Evolutionary conservation across 2,329 filamentous ascomycete species (phyloP).

Genomic region (Ceratocystis harringtonii): DNA sequence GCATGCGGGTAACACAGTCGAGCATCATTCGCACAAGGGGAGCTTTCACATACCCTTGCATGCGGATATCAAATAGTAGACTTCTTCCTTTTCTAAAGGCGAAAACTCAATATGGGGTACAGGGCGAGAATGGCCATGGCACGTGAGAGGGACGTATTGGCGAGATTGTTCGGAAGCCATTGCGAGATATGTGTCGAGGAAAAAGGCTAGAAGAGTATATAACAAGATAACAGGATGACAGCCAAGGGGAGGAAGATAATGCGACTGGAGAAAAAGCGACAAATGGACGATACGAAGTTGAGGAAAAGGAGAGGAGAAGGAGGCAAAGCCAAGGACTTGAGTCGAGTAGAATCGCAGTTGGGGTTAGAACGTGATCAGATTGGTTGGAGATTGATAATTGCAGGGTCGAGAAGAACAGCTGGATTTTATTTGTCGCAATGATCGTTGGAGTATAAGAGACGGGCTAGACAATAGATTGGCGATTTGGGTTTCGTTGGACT

Average conservation of each 20-base stretch:
- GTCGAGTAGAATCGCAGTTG: not conserved
- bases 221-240: not conserved
- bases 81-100: conserved; percentile 61
- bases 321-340: not conserved
- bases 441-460: not conserved
- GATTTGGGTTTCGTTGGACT: not conserved
- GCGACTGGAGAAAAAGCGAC: not conserved
- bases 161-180: conserved; percentile 26
- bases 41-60: conserved; percentile 54
- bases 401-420: not conserved
- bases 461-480: not conserved
- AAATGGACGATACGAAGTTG: not conserved
- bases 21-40: conserved; percentile 15
- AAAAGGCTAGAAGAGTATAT: not conserved
- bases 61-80: conserved; percentile 84
- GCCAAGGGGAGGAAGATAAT: not conserved
- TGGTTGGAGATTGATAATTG: not conserved
- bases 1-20: not conserved
- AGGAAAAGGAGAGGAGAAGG: not conserved
- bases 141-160: conserved; percentile 74
- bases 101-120: conserved; percentile 89
- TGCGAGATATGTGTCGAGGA: not conserved
- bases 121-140: conserved; percentile 83
- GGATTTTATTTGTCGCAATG: not conserved
- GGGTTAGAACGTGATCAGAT: not conserved